Evolutionary conservation across 108 stramenopile genomes (phyloP).

Genomic region (Chaetoceros tenuissimus): DNA sequence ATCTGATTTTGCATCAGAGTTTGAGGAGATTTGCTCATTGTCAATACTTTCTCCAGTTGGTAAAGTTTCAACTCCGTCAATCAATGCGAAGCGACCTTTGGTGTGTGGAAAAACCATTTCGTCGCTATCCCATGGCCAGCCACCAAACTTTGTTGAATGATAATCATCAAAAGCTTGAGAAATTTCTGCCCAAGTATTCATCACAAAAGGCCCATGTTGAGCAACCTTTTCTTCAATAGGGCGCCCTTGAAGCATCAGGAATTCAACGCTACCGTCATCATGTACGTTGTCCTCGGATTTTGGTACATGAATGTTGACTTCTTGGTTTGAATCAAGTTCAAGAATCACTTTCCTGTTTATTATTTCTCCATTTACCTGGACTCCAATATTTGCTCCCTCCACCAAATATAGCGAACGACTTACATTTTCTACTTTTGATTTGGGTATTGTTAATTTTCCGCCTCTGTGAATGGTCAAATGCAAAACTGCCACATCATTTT

Average conservation of each 20-base stretch:
- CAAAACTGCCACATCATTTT: constrained; percentile 54
- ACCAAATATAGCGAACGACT: constrained; percentile 57
- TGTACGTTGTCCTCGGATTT: constrained; percentile 22
- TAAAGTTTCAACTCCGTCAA: constrained; percentile 38
- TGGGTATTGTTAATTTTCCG: constrained; percentile 39
- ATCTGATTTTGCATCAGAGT: too few species aligned
- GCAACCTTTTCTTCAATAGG: constrained; percentile 76
- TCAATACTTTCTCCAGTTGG: too few species aligned
- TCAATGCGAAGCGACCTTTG: constrained; percentile 53
- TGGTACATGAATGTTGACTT: constrained; percentile 34
- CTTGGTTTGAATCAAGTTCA: constrained; percentile 28
- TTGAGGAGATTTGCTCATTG: too few species aligned
- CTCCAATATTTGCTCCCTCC: constrained; percentile 35
- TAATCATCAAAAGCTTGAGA: constrained; percentile 72
- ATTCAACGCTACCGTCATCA: constrained; percentile 24
- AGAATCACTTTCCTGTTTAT: constrained; percentile 26
- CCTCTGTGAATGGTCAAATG: constrained; percentile 43
- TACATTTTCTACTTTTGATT: constrained; percentile 21
- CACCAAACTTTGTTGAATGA: constrained; percentile 58
- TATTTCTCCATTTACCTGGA: constrained; percentile 20
- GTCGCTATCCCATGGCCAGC: constrained; percentile 67
- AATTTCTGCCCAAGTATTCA: constrained; percentile 81
- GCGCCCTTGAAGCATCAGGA: constrained; percentile 54
- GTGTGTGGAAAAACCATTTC: constrained; percentile 53
- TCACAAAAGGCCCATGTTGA: constrained; percentile 86